phyloP scores from a whole-genome alignment of 2,329 filamentous ascomycete genomes.

The Alternaria incomplexa region DNA sequence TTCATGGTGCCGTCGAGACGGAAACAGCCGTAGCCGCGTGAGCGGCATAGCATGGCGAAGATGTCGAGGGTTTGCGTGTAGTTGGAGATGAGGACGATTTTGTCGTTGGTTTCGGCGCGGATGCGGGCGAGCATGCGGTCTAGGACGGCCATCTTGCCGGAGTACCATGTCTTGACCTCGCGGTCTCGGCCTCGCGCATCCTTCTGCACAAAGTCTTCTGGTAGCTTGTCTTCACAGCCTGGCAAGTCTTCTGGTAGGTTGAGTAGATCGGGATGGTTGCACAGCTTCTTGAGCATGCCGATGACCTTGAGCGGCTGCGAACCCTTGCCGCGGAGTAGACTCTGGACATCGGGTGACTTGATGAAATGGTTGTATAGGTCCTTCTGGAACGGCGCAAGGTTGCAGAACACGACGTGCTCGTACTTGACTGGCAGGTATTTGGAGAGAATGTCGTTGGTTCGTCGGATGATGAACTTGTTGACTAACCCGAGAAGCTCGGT shows the following conservation, averaged over 20 bases:
- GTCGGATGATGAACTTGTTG: slow-evolving; percentile 97
- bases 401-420: slow-evolving; percentile 98
- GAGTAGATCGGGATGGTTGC: slow-evolving; percentile 94
- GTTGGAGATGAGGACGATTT: slow-evolving; percentile 98
- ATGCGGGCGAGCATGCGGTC: slow-evolving; percentile 97
- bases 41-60: slow-evolving; percentile 88
- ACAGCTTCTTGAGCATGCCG: slow-evolving; percentile 95
- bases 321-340: slow-evolving; percentile 87
- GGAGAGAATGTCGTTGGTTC: slow-evolving; percentile 96
- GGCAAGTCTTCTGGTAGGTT: slow-evolving; percentile 83
- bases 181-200: slow-evolving; percentile 87
- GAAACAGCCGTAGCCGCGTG: slow-evolving; percentile 81
- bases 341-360: slow-evolving; percentile 92
- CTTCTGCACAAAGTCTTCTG: slow-evolving; percentile 86
- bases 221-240: slow-evolving; percentile 80
- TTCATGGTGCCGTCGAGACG: slow-evolving; percentile 97
- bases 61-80: slow-evolving; percentile 96
- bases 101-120: slow-evolving; percentile 95
- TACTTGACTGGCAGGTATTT: slow-evolving; percentile 99
- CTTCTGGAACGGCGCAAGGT: slow-evolving; percentile 88
- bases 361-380: slow-evolving; percentile 98
- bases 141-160: slow-evolving; percentile 97
- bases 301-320: slow-evolving; percentile 97
- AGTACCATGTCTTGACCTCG: slow-evolving; percentile 94
- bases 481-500: slow-evolving; percentile 81